A percentile compares a stretch with the other conserved stretches of the same genome.
Evolutionary conservation across 108 stramenopile genomes (phyloP).

Genomic region (Fragilaria crotonensis): DNA sequence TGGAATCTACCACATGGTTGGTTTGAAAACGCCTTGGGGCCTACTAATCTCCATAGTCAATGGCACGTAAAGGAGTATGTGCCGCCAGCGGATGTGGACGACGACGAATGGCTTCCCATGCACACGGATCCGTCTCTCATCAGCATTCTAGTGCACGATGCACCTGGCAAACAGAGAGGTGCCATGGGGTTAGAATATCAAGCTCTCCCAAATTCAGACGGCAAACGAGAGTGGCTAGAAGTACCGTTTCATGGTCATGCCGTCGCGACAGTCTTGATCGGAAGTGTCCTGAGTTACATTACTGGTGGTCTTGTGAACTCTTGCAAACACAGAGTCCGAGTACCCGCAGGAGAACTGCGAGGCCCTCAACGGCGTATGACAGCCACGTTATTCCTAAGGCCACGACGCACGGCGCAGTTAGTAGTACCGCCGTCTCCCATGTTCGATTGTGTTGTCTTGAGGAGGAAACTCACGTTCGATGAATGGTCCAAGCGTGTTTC

Average conservation of each 20-base stretch:
- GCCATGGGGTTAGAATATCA: conserved; percentile 52
- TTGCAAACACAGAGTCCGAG: conserved; percentile 48
- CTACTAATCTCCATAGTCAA: conserved; percentile 52
- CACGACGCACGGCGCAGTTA: conserved; percentile 38
- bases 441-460: conserved; percentile 10
- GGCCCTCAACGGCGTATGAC: conserved; percentile 34
- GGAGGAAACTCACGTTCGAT: conserved; percentile 14
- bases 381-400: conserved; percentile 73
- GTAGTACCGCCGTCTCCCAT: conserved; percentile 29
- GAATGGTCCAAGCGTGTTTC: conserved; percentile 28
- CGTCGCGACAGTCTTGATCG: conserved; percentile 68
- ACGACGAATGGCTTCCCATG: conserved; percentile 41
- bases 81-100: conserved; percentile 11
- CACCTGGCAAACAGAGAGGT: conserved; percentile 23
- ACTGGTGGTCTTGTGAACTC: conserved; percentile 48
- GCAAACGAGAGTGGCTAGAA: conserved; percentile 34
- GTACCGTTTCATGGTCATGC: conserved; percentile 56
- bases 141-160: conserved; percentile 66
- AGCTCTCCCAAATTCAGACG: background rate
- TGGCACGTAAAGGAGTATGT: conserved; percentile 81
- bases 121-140: conserved; percentile 86
- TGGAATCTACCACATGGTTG: conserved; percentile 36
- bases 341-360: conserved; percentile 19
- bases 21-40: conserved; percentile 53
- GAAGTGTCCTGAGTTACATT: conserved; percentile 59